Evolutionary conservation across 345 rosid genomes (phyloP), one percentile per base, ranked within the genome.

Genomic region (Corymbia maculata): DNA sequence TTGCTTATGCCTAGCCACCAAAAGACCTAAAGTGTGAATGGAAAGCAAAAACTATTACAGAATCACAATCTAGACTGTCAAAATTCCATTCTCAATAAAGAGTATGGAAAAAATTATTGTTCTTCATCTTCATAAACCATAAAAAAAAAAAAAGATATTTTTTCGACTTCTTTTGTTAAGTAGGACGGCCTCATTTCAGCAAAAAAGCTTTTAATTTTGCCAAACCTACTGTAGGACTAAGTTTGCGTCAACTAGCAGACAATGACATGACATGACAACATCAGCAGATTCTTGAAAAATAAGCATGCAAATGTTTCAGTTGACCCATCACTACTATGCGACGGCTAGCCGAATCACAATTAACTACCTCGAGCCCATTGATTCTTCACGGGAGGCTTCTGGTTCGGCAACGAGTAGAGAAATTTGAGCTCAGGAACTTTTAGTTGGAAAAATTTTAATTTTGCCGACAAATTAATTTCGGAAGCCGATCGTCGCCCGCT

Each of bases 401-500:
- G 98, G 80, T 93, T 87, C 87, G 95, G 97, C 32, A 97, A 82
- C 17, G 97, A 93, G 91, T 87, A 96, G 68, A 95, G 87, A 97
- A 95, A 91, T 90, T 94, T 36, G 96, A 93, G 87, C 93, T 88
- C 94, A 97, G 86, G 89, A 89, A 91, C 90, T 92, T 95, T 42
- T 86, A 91, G 49, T 86, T 86, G 11, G 91, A 90, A 86, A 95
- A 91, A 80, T 90, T 88, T 19, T 90, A n/a, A n/a, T n/a, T n/a
- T n/a, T n/a, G n/a, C 90, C 68, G 89, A 92, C 99, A 97, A 96
- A 92, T 98, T 98, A 92, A 92, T 57, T 91, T 94, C 86, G 98
- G 99, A 59, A 91, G 92, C 70, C 90, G 92, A 85, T 87, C 93
- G 53, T 86, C 89, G 52, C 87, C 87, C 86, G 80, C 32, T 26